phyloP scores from a whole-genome alignment of 306 rosid species.

The Acacia acuminata region DNA sequence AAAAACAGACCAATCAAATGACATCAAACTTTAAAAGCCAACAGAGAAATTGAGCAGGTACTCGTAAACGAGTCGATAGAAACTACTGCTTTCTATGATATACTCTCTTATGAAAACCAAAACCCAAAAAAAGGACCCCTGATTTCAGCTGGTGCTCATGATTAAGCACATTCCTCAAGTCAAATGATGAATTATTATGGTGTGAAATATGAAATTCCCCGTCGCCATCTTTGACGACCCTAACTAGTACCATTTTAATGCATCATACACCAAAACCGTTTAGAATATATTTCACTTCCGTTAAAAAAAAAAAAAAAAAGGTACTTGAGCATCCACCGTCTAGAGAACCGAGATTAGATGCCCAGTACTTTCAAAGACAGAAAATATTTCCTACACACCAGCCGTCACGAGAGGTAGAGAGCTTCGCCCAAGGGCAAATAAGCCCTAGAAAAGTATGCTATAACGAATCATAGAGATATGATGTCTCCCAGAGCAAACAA shows the following conservation, averaged over 20 bases:
- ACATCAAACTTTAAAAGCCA: background rate
- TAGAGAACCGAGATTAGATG: background rate
- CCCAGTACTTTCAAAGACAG: background rate
- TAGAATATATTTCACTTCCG: background rate
- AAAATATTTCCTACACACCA: background rate
- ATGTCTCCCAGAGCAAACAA: background rate
- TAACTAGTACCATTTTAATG: background rate
- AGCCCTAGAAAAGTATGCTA: background rate
- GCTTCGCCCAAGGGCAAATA: background rate
- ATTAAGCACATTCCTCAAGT: background rate
- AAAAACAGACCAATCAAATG: background rate
- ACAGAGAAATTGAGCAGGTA: background rate
- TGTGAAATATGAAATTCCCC: background rate
- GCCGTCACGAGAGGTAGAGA: background rate
- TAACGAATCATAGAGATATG: background rate
- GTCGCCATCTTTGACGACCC: background rate
- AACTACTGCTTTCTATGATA: background rate
- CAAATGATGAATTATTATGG: background rate
- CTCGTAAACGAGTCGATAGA: background rate
- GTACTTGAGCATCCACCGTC: background rate
- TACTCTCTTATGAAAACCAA: background rate
- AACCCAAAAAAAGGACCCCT: background rate
- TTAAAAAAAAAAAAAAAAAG: background rate
- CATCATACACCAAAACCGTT: background rate
- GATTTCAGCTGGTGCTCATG: background rate